Evolutionary conservation across 768 basidiomycete species (phyloP).

Genomic region (Phanerochaete sordida): DNA sequence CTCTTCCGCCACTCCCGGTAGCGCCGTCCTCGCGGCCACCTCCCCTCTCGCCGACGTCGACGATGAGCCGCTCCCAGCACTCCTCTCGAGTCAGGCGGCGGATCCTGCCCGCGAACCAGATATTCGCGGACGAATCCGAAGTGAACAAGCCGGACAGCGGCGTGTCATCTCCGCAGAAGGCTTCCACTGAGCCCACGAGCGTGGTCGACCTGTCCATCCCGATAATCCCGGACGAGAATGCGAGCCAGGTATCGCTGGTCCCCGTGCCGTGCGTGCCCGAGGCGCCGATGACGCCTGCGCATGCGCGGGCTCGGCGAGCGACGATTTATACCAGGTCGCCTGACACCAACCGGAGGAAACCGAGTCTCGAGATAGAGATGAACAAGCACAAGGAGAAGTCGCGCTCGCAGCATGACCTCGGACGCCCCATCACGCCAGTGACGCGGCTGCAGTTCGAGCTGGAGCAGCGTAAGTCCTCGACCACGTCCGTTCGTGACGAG

Average conservation of each 20-base stretch:
- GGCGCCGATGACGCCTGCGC: constrained; percentile 31
- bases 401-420: constrained; percentile 60
- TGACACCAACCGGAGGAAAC: constrained; percentile 28
- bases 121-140: constrained; percentile 49
- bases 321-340: constrained; percentile 70
- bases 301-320: constrained; percentile 40
- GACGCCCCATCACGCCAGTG: constrained; percentile 65
- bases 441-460: constrained; percentile 63
- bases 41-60: constrained; percentile 26
- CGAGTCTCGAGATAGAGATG: constrained; percentile 31
- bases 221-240: constrained; percentile 23
- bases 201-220: constrained; percentile 17
- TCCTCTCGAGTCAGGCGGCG: constrained; percentile 56
- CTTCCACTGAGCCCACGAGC: constrained; percentile 8
- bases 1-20: constrained; percentile 61
- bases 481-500: background rate
- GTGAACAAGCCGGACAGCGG: constrained; percentile 26
- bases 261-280: background rate
- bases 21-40: constrained; percentile 47
- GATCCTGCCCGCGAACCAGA: constrained; percentile 63
- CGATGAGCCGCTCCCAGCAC: constrained; percentile 1
- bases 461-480: constrained; percentile 50
- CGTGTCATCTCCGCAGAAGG: constrained; percentile 21
- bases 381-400: constrained; percentile 69
- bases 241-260: constrained; percentile 12